These are phyloP conservation scores for Coemansia sp. DNA, from an alignment of 192 early-diverging fungal species.

Conservation along the genomic window DNA sequence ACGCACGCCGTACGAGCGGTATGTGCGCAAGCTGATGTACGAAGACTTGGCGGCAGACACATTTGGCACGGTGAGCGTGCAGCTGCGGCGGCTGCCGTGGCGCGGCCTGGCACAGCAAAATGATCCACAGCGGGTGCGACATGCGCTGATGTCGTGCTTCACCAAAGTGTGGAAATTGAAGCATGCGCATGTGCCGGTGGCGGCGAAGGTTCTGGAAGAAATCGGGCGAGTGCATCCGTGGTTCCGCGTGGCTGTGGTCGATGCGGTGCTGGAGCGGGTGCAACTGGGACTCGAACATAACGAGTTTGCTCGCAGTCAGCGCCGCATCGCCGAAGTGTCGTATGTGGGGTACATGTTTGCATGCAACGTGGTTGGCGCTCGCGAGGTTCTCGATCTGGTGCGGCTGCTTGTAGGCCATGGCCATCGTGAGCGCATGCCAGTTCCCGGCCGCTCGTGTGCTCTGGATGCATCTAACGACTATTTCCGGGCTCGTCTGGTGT, in stretches of 20 bases:
- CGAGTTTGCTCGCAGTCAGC: slow-evolving; percentile 90
- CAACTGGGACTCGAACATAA: slow-evolving; percentile 90
- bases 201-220: slow-evolving; percentile 77
- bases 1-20: slow-evolving; percentile 81
- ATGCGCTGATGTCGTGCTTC: slow-evolving; percentile 74
- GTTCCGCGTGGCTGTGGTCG: slow-evolving; percentile 87
- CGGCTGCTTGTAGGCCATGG: slow-evolving; percentile 78
- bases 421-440: slow-evolving; percentile 66
- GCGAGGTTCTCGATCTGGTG: slow-evolving; percentile 79
- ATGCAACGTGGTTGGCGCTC: slow-evolving; percentile 79
- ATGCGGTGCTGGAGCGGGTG: slow-evolving; percentile 81
- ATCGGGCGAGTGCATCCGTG: slow-evolving; percentile 79
- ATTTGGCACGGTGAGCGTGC: slow-evolving; percentile 64
- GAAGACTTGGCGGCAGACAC: slow-evolving; percentile 73
- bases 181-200: slow-evolving; percentile 77
- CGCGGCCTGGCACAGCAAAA: slow-evolving; percentile 13
- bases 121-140: slow-evolving; percentile 38
- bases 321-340: slow-evolving; percentile 73
- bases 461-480: slow-evolving; percentile 84
- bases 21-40: slow-evolving; percentile 86
- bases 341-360: slow-evolving; percentile 93
- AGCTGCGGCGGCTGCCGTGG: slow-evolving; percentile 89
- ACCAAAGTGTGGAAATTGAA: slow-evolving; percentile 93
- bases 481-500: slow-evolving; percentile 87
- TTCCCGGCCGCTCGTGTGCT: slow-evolving; percentile 56